These are phyloP conservation scores for Aspergillus nomiae DNA, from an alignment of 2,329 filamentous ascomycete genomes.

Conservation along the genomic window DNA sequence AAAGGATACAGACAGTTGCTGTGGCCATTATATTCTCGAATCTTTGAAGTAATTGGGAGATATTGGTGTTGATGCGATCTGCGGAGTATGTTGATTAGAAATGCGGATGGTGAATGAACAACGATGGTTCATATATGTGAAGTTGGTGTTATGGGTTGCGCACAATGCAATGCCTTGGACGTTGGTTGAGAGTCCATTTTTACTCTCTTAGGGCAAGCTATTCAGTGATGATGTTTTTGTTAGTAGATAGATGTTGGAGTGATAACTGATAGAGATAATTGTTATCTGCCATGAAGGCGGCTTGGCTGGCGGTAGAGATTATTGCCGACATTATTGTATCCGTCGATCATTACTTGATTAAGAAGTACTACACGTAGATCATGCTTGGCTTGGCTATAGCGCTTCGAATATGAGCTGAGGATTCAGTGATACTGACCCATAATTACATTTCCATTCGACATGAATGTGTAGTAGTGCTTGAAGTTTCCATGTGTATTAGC, in stretches of 20 bases:
- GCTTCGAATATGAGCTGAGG: not conserved
- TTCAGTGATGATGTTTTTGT: constrained; percentile 10
- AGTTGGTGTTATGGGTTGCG: not conserved
- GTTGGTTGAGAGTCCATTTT: constrained; percentile 37
- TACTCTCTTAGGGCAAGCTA: not conserved
- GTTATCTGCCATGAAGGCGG: constrained; percentile 15
- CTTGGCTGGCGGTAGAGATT: constrained; percentile 13
- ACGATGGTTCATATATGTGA: not conserved
- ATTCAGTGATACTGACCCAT: not conserved
- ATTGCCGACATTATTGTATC: constrained; percentile 16
- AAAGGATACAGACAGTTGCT: constrained; percentile 45
- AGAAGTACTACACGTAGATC: not conserved
- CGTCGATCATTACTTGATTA: not conserved
- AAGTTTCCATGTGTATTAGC: not conserved
- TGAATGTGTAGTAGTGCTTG: not conserved
- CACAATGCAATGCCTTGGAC: constrained; percentile 22
- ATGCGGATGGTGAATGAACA: not conserved
- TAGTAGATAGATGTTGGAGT: not conserved
- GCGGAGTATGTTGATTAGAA: constrained; percentile 6
- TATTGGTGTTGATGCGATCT: constrained; percentile 49
- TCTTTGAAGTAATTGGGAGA: constrained; percentile 52
- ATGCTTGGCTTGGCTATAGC: not conserved
- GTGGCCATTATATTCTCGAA: constrained; percentile 60
- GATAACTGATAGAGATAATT: constrained; percentile 2
- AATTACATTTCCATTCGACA: not conserved